Percentiles rank a stretch among this genome's conserved stretches.
Evolutionary conservation across 2,329 filamentous ascomycete species (phyloP).

Genomic region (Aurifilum marmelostoma): DNA sequence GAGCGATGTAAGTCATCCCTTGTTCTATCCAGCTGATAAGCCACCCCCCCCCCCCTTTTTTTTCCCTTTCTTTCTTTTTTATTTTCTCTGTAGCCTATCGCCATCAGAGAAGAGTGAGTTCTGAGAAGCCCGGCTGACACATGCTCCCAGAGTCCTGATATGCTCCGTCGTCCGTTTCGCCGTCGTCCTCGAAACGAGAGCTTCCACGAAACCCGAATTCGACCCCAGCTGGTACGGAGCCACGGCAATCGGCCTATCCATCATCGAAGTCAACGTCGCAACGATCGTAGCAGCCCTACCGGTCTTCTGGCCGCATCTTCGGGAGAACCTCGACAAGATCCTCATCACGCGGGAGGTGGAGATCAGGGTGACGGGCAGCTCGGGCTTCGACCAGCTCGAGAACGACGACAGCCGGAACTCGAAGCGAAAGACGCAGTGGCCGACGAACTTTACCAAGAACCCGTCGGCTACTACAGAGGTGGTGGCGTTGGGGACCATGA

Average conservation of each 20-base stretch:
- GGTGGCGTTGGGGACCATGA: neutral
- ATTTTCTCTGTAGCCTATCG: no score
- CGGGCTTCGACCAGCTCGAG: constrained; percentile 1
- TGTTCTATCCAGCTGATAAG: no score
- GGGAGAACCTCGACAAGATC: constrained; percentile 33
- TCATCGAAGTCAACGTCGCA: constrained; percentile 37
- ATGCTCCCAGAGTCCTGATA: constrained; percentile 28
- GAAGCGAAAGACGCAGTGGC: neutral
- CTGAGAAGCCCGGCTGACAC: neutral
- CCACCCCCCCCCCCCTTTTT: no score
- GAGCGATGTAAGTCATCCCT: constrained; percentile 29
- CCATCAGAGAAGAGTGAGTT: neutral
- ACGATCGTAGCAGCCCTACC: constrained; percentile 36
- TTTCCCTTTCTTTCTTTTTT: no score
- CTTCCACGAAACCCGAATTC: constrained; percentile 31
- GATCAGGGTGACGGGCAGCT: constrained; percentile 27
- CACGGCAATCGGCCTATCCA: constrained; percentile 32
- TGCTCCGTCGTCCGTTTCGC: constrained; percentile 34
- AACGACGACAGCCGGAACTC: neutral
- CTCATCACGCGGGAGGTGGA: constrained; percentile 35
- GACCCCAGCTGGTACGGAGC: constrained; percentile 37
- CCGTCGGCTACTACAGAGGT: neutral
- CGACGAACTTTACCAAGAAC: neutral
- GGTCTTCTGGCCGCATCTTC: constrained; percentile 38
- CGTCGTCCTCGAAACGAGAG: constrained; percentile 31